Evolutionary conservation across 495 filamentous ascomycete genomes (phyloP), one percentile per base, ranked within the genome.

Genomic region (Staphylotrichum longicolle): DNA sequence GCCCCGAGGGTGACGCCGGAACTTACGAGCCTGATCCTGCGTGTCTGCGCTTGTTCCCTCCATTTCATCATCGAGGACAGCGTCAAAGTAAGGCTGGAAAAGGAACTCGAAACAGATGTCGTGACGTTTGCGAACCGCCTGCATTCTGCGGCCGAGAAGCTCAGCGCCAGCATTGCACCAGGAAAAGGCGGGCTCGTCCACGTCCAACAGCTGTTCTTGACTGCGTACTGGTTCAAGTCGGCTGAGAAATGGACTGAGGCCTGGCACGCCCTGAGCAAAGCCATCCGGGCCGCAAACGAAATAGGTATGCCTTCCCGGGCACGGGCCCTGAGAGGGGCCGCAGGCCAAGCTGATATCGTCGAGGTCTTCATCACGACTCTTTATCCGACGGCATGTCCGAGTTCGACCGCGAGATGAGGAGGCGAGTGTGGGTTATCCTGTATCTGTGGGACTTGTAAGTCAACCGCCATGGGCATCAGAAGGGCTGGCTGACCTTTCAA

Each of bases 191-290:
- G 79, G 0, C 54, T 83, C 42, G 63, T 71, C 30, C 77, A 82
- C 30, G 76, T 83, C 8, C 80, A 84, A 66, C 80, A 83, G 63
- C 65, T 81, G 11, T 81, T 83, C 61, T 67, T 83, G 3, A 79
- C 73, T n/a, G 75, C 74, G 5, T 74, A 73, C 46, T 85, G 79
- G 79, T 79, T 70, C 63, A 84, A 85, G 68, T 77, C 77, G 12
- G 79, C 81, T 50, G 76, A 76, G 48, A 66, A 74, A n/a, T 83
- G 82, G 65, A 74, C 78, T 5, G 80, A 83, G 48, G 75, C 78
- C 2, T 83, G 82, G 80, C 80, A 83, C 68, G 69, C 74, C 11
- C 57, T 84, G 40, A 67, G 74, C 45, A 62, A 66, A 50, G 74
- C 76, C 14, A 79, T 83, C 51, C 75, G 77, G 9, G 80, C 80